Percentiles rank a stretch among this genome's conserved stretches.
phyloP scores from a whole-genome alignment of 2,329 filamentous ascomycete species.

The Aaosphaeria pasadenensis region DNA sequence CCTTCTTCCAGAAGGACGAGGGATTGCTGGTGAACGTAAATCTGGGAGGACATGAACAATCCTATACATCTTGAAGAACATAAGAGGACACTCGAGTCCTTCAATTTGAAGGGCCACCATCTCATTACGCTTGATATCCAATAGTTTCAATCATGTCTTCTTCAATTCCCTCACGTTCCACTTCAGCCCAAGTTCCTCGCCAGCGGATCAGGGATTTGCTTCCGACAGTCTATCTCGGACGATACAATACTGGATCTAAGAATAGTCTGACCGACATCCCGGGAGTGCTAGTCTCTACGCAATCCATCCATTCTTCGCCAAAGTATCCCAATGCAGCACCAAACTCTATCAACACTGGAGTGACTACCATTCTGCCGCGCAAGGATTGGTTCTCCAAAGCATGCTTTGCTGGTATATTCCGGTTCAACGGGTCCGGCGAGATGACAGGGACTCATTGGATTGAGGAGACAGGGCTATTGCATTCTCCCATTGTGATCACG shows the following conservation, averaged over 20 bases:
- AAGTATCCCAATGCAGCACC: constrained; percentile 22
- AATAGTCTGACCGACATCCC: constrained; percentile 46
- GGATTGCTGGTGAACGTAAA: no score
- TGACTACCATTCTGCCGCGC: constrained; percentile 45
- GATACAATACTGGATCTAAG: constrained; percentile 36
- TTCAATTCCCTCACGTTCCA: not conserved
- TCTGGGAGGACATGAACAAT: no score
- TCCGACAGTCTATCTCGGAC: constrained; percentile 34
- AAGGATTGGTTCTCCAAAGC: constrained; percentile 41
- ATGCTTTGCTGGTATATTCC: constrained; percentile 49
- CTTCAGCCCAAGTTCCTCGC: constrained; percentile 7
- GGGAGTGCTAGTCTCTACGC: constrained; percentile 42
- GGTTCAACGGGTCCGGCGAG: constrained; percentile 64
- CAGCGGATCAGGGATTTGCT: constrained; percentile 39
- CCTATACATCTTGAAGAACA: no score
- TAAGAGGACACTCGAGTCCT: no score
- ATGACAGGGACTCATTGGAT: constrained; percentile 62
- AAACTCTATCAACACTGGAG: constrained; percentile 40
- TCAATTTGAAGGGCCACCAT: no score
- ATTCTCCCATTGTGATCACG: constrained; percentile 60
- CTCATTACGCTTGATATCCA: no score
- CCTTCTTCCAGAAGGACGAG: no score
- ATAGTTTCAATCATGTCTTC: not conserved
- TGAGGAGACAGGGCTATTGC: constrained; percentile 58
- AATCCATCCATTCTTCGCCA: constrained; percentile 34